Evolutionary conservation across 2,329 filamentous ascomycete genomes (phyloP).

Genomic region (Penicillium sp.): DNA sequence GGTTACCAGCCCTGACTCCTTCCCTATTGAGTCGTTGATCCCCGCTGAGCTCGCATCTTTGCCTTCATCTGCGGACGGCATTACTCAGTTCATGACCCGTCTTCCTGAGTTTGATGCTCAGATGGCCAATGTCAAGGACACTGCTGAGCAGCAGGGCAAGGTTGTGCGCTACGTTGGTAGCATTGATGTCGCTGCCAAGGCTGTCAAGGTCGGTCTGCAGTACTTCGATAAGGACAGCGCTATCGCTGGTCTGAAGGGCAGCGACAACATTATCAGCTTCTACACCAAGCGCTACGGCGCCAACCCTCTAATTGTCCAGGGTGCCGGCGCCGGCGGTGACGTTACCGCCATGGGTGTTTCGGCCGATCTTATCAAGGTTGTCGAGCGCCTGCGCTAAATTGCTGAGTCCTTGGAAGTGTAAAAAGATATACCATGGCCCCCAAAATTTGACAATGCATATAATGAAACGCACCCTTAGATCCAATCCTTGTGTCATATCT

Average conservation of each 20-base stretch:
- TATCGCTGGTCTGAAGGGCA: constrained; percentile 92
- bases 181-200: constrained; percentile 76
- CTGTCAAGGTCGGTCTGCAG: constrained; percentile 89
- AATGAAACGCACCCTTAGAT: neutral
- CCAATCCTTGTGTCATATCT: neutral
- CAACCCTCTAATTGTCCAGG: constrained; percentile 91
- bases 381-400: constrained; percentile 63
- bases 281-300: constrained; percentile 91
- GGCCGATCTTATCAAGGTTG: constrained; percentile 85
- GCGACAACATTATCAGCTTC: constrained; percentile 98
- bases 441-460: neutral
- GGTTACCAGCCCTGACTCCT: constrained; percentile 78
- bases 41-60: constrained; percentile 79
- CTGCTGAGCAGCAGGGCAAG: constrained; percentile 82
- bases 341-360: constrained; percentile 98
- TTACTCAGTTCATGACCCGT: constrained; percentile 79
- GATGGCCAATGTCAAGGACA: constrained; percentile 84
- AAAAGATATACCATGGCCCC: neutral
- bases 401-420: neutral
- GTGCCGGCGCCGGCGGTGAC: constrained; percentile 87
- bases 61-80: constrained; percentile 52
- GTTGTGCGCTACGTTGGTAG: constrained; percentile 93
- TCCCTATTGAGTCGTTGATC: constrained; percentile 92
- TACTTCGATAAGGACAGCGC: constrained; percentile 84
- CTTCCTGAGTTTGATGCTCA: constrained; percentile 79